Evolutionary conservation across 345 rosid species (phyloP), one percentile per base, ranked within the genome.

Genomic region (Syzygium oleosum): DNA sequence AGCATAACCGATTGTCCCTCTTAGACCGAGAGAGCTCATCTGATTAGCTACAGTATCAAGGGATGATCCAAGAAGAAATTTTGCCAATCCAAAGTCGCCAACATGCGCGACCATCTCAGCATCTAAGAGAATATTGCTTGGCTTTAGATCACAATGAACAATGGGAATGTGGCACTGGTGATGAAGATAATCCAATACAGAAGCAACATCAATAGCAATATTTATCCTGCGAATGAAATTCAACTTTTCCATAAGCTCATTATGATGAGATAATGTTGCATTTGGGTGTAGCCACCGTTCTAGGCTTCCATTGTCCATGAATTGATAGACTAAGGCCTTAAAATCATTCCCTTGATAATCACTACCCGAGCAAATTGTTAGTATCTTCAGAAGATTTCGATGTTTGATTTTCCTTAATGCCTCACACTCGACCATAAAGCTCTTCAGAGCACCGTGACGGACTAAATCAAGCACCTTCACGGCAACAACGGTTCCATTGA

Each of bases 31-130:
- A 19, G 58, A 55, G 58, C 25, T 55, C 58, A 55, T 55, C 0
- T 55, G 58, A 21, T 55, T 55, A 19, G 10, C 25, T 0, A 55
- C 25, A 21, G 8, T 0, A 55, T 55, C 4, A 21, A 0, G 58
- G 58, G 25, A 55, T 55, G 58, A 55, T 55, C 25, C 25, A 55
- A 55, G 0, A 21, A 55, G 58, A 23, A 55, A 55, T 1, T 55
- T 55, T 1, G 0, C 10, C 58, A 55, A 55, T 21, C 58, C 25
- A 55, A 55, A 55, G 10, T 55, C 10, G 1, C 58, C 58, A 3
- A 55, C 0, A 0, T 55, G 58, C 3, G 58, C 58, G 0, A 55
- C 58, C 25, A 55, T 55, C 2, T 21, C 23, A 55, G 25, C 25
- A 55, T 55, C 11, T 55, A 55, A 21, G 58, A 55, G 58, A 23